These are phyloP conservation scores for Apiotrichum veenhuisii DNA, from an alignment of 1,284 basidiomycete genomes.

Conservation along the genomic window DNA sequence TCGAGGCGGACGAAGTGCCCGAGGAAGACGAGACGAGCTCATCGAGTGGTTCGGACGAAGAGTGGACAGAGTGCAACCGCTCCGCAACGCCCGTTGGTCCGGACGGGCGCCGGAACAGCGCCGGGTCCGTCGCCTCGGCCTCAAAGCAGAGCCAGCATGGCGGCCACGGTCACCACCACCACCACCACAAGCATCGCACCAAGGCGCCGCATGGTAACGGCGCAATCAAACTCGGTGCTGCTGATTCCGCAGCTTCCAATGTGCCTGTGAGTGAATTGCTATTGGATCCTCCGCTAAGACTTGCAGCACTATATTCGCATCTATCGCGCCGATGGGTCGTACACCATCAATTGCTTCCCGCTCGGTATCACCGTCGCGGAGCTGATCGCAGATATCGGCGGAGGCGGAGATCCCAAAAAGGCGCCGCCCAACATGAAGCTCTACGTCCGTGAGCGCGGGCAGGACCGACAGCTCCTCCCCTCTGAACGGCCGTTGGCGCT, in stretches of 20 bases:
- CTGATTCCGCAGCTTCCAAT: background rate
- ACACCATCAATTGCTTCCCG: conserved; percentile 65
- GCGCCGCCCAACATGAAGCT: conserved; percentile 62
- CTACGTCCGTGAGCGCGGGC: conserved; percentile 76
- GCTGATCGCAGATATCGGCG: conserved; percentile 59
- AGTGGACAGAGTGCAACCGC: conserved; percentile 12
- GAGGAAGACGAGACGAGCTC: conserved; percentile 25
- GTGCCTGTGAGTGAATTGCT: background rate
- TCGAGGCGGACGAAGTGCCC: conserved; percentile 51
- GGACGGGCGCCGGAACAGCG: background rate
- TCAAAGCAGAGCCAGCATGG: conserved; percentile 1
- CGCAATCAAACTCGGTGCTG: background rate
- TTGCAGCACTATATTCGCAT: conserved; percentile 62
- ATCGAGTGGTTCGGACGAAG: conserved; percentile 31
- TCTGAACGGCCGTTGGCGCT: conserved; percentile 83
- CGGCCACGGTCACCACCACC: conserved; percentile 1
- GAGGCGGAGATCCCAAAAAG: conserved; percentile 52
- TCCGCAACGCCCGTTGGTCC: background rate
- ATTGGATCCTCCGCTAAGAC: background rate
- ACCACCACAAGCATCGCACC: conserved; percentile 6
- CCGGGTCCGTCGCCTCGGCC: background rate
- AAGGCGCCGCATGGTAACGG: conserved; percentile 1
- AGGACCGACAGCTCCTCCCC: conserved; percentile 75
- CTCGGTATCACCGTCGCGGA: conserved; percentile 67
- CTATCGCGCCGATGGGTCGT: conserved; percentile 70